These are phyloP conservation scores for Scenedesmus sp. DNA, from an alignment of 163 green algal genomes.

Conservation along the genomic window DNA sequence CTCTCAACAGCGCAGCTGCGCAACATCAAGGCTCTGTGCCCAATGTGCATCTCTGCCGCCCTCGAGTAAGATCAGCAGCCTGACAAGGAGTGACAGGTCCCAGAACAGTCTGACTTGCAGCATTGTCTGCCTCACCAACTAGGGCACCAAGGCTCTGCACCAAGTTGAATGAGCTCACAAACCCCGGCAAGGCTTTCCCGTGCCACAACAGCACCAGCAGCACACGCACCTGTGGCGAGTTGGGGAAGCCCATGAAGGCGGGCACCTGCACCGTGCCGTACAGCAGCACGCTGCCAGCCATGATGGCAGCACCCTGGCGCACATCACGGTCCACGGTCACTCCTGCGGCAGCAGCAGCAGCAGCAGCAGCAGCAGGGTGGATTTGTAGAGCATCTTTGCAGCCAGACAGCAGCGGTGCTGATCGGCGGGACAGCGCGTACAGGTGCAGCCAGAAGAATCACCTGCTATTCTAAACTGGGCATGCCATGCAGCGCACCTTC, in stretches of 20 bases:
- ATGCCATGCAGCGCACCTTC: neutral
- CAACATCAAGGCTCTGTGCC: too few relatives aligned
- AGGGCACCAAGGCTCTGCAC: neutral
- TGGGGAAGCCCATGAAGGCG: constrained; percentile 23
- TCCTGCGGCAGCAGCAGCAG: neutral
- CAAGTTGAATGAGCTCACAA: neutral
- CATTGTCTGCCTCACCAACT: neutral
- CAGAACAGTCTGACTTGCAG: neutral
- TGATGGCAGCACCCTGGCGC: constrained; percentile 56
- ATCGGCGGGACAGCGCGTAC: neutral
- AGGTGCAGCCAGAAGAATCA: neutral
- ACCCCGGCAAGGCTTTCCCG: neutral
- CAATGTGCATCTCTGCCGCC: too few relatives aligned
- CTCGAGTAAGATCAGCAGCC: too few relatives aligned
- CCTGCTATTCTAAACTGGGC: neutral
- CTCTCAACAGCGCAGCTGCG: too few relatives aligned
- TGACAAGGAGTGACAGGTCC: too few relatives aligned
- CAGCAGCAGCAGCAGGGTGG: constrained; percentile 15
- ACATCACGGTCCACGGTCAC: constrained; percentile 61
- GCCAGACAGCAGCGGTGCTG: neutral
- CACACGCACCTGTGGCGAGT: constrained; percentile 37
- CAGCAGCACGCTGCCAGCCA: constrained; percentile 61
- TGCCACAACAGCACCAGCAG: neutral
- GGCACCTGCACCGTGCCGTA: constrained; percentile 71
- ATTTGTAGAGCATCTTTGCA: too few relatives aligned